Base-by-base conservation (phyloP, 2,329 filamentous ascomycete genomes). In the Sporothrix brunneoviolacea region DNA sequence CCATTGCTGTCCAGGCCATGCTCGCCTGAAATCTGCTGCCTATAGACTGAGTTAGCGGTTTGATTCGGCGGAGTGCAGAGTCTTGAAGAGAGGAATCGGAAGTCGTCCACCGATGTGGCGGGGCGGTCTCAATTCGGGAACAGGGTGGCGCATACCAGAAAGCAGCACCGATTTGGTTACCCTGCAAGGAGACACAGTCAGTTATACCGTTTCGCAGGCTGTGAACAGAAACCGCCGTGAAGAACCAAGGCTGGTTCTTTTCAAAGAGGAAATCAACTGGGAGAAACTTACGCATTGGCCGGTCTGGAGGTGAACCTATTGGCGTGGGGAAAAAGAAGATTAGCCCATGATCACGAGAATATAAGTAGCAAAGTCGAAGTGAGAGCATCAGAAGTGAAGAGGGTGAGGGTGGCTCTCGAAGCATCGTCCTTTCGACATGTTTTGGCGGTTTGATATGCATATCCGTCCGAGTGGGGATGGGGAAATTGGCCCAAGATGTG, bases 131-230 rank as follows among this genome's bases (percentile, higher is more conserved):
- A 24, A 12, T 10, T 24, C 33, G 21, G 19, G 15, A 39, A 12
- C 19, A 38, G 15, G 32, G 9, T 30, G 27, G 16, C n/a, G 36
- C 82, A 62, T 75, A 88, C 86, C 93, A 98, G 83, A 98, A 98
- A 76, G 93, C 93, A 80, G 93, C 93, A 91, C 93, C 93, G 65
- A 97, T 95, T 88, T 98, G 93, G 87, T 98, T 98, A 83, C 93
- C 93, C 91, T 96, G 24, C 22, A 28, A 28, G 24, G 24, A 6
- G 36, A 13, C 9, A 58, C 55, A 52, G 66, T 76, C 63, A 74
- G 51, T 53, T 5, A 28, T 10, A 6, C 10, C 10, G 24, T 5
- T 28, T 10, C 24, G 24, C 10, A 28, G 24, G 10, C 24, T 5
- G 24, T 10, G 6, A 28, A 28, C 24, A 28, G 24, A 5, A 28